A percentile compares a stretch with the other conserved stretches of the same genome.
Evolutionary conservation across 805 yeast genomes (phyloP).

Genomic region (Hermanozyma aechmeae): DNA sequence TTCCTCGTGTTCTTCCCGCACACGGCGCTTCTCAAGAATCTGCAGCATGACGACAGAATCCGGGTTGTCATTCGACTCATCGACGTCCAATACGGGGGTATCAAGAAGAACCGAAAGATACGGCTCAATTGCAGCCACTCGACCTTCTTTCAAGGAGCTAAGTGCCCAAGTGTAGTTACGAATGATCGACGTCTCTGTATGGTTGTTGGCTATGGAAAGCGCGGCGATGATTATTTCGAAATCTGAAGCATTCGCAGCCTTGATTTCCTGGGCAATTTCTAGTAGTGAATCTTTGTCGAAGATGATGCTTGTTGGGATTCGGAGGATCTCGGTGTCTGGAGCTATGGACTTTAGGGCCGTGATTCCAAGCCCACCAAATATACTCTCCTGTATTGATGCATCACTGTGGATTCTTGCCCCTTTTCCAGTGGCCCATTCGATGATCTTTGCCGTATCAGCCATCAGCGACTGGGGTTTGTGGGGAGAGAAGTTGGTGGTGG

Average conservation of each 20-base stretch:
- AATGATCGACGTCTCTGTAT: conserved; percentile 8
- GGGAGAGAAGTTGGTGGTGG: no score
- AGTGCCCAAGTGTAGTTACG: conserved; percentile 9
- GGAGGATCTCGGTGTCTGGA: conserved; percentile 4
- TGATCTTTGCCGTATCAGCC: no score
- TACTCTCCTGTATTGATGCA: no score
- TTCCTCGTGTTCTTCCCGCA: conserved; percentile 1
- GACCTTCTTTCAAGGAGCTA: conserved; percentile 1
- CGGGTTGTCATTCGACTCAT: conserved; percentile 1
- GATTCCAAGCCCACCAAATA: conserved; percentile 9
- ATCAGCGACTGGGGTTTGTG: no score
- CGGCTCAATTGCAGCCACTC: conserved; percentile 1
- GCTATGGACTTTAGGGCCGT: conserved; percentile 1
- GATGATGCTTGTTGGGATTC: conserved; percentile 4
- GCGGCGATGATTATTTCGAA: conserved; percentile 3
- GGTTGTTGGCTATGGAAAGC: conserved; percentile 2
- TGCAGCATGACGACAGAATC: conserved; percentile 3
- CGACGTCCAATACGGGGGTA: conserved; percentile 5
- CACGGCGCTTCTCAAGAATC: conserved; percentile 2
- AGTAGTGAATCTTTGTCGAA: conserved; percentile 15
- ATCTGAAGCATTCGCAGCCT: conserved; percentile 3
- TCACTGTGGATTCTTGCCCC: no score
- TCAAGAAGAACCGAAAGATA: conserved; percentile 5
- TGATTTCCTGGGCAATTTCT: conserved; percentile 10
- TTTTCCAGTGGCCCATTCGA: no score